A percentile compares a stretch with the other conserved stretches of the same genome.
phyloP scores from a whole-genome alignment of 148 eudicot genomes.

The Amaranthus hypochondriacus region DNA sequence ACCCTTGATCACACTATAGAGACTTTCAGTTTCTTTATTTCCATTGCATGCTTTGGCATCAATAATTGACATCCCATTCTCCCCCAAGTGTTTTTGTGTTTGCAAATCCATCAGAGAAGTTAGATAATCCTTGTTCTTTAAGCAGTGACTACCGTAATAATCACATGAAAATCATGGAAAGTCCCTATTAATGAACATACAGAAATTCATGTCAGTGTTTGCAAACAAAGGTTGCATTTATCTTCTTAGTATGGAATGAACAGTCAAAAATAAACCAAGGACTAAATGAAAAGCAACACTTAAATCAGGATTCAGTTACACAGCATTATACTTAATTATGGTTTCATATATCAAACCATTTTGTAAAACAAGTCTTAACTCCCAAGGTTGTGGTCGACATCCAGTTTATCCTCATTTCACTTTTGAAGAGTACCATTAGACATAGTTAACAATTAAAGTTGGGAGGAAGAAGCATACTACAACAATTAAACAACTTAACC shows the following conservation, averaged over 20 bases:
- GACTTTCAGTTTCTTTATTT: slow-evolving; percentile 34
- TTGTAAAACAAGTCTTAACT: background rate
- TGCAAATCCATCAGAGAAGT: slow-evolving; percentile 47
- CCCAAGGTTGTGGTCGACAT: background rate
- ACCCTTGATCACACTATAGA: slow-evolving; percentile 28
- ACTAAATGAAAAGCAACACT: background rate
- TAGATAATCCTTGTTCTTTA: slow-evolving; percentile 7
- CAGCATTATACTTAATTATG: background rate
- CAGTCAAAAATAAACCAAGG: background rate
- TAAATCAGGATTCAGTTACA: background rate
- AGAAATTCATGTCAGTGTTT: background rate
- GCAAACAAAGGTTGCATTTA: background rate
- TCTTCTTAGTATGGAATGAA: background rate
- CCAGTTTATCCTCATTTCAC: background rate
- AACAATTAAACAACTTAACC: background rate
- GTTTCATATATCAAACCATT: background rate
- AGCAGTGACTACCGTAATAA: slow-evolving; percentile 1
- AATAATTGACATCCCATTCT: slow-evolving; percentile 30
- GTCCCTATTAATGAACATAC: slow-evolving; percentile 5
- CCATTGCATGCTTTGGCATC: slow-evolving; percentile 31
- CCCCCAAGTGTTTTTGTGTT: slow-evolving; percentile 29
- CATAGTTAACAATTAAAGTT: background rate
- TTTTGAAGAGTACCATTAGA: background rate
- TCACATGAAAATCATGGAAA: slow-evolving; percentile 5
- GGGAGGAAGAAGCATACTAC: background rate